Base-by-base conservation (phyloP, 768 basidiomycete species). In the Leccinum broughii region DNA sequence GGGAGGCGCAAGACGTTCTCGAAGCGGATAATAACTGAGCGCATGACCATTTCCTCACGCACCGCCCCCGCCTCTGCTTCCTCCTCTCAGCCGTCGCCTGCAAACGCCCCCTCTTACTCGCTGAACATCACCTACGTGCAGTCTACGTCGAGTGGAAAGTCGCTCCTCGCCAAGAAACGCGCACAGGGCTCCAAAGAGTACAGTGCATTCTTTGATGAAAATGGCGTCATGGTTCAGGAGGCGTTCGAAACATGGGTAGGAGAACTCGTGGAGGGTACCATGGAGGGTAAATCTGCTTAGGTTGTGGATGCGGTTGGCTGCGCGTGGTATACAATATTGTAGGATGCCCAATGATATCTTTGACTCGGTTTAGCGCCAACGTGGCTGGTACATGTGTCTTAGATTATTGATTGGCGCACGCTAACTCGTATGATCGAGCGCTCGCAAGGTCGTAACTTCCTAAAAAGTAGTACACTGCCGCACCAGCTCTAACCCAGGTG, bases 11-110 rank as follows among this genome's bases (percentile, higher is more conserved):
- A 95, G 76, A 89, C 91, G 15, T 86, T 96, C 63, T 90, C 91
- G 15, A 93, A 92, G 73, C 72, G 95, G 89, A 96, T 97, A 70
- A 88, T 95, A 51, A 93, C 92, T 3, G 95, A 98, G 71, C 86
- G 89, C 64, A 84, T 98, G 75, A 90, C 87, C 30, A 81, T 95
- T 58, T 81, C 85, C 22, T 89, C 93, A 4, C 80, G 79, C 32
- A 90, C 91, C 4, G 66, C 78, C 15, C 87, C 92, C 34, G 80
- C 56, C 37, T 62, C 66, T 35, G 37, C 63, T 44, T 41, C 63
- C 4, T 60, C 62, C 24, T 32, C 62, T 46, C 44, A 60, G 22
- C 44, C 61, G 20, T 65, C 64, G 20, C 78, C 78, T 24, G 66
- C 79, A 35, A 77, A 77, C 53, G 80, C 88, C 34, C 89, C 91